Evolutionary conservation across 2,329 filamentous ascomycete species (phyloP).

Genomic region (Ophiostoma ulmi): DNA sequence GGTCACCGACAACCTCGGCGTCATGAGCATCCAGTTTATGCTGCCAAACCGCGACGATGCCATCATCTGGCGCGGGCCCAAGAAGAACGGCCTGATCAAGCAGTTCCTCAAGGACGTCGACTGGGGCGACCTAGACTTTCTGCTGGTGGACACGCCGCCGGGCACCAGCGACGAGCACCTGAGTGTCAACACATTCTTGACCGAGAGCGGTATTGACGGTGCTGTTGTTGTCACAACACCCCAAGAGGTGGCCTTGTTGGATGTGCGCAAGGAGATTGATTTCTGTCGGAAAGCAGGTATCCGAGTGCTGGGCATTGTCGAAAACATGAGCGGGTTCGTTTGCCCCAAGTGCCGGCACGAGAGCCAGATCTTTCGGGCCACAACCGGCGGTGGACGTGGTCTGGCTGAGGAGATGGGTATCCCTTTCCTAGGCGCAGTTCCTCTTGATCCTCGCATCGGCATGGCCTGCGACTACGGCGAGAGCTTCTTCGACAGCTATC

Average conservation of each 20-base stretch:
- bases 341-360: conserved; percentile 83
- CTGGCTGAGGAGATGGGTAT: conserved; percentile 83
- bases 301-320: conserved; percentile 77
- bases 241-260: conserved; percentile 85
- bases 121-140: conserved; percentile 90
- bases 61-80: conserved; percentile 94
- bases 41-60: conserved; percentile 88
- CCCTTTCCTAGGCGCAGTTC: conserved; percentile 83
- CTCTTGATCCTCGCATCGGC: conserved; percentile 86
- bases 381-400: conserved; percentile 77
- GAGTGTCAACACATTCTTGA: conserved; percentile 85
- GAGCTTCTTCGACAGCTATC: conserved; percentile 91
- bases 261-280: conserved; percentile 95
- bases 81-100: conserved; percentile 98
- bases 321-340: conserved; percentile 98
- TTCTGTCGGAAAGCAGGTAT: conserved; percentile 96
- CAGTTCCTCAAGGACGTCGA: conserved; percentile 96
- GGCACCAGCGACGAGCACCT: conserved; percentile 95
- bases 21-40: conserved; percentile 99
- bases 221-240: conserved; percentile 92
- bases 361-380: conserved; percentile 82
- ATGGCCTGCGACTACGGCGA: conserved; percentile 97
- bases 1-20: conserved; percentile 87
- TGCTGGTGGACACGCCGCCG: conserved; percentile 91
- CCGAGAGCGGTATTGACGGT: conserved; percentile 86